phyloP scores from a whole-genome alignment of 805 yeast genomes.

The Tetrapisispora taiwanensis region DNA sequence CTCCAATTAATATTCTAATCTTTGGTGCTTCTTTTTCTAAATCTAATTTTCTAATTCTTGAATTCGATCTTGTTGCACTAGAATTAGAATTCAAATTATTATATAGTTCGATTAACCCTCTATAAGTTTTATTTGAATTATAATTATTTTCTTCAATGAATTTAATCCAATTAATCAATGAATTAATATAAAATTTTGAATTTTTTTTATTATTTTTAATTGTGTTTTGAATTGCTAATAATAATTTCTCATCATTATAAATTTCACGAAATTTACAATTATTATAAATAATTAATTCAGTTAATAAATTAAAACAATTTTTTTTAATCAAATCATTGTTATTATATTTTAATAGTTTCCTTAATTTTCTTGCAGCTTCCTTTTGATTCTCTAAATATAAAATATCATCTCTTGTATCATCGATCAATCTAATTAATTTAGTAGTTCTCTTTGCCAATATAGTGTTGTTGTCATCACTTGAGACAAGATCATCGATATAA shows the following conservation, averaged over 20 bases:
- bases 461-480: constrained; percentile 13
- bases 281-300: constrained; percentile 41
- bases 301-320: constrained; percentile 18
- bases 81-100: constrained; percentile 18
- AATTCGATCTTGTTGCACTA: too few species aligned
- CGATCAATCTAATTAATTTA: constrained; percentile 27
- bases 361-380: constrained; percentile 85
- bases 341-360: constrained; percentile 89
- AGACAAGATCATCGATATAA: constrained; percentile 42
- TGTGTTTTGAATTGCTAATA: constrained; percentile 13
- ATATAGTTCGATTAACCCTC: constrained; percentile 46
- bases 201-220: neutral
- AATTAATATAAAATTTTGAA: neutral
- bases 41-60: constrained; percentile 31
- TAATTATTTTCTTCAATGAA: neutral
- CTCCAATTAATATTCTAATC: constrained; percentile 58
- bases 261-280: constrained; percentile 32
- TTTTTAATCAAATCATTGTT: constrained; percentile 43
- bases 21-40: constrained; percentile 62
- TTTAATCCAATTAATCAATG: neutral
- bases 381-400: constrained; percentile 28
- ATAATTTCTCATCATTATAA: constrained; percentile 58
- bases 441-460: constrained; percentile 29
- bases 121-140: neutral
- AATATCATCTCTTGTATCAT: constrained; percentile 28